phyloP scores from a whole-genome alignment of 2,329 filamentous ascomycete genomes.

The Scolecobasidium constrictum region DNA sequence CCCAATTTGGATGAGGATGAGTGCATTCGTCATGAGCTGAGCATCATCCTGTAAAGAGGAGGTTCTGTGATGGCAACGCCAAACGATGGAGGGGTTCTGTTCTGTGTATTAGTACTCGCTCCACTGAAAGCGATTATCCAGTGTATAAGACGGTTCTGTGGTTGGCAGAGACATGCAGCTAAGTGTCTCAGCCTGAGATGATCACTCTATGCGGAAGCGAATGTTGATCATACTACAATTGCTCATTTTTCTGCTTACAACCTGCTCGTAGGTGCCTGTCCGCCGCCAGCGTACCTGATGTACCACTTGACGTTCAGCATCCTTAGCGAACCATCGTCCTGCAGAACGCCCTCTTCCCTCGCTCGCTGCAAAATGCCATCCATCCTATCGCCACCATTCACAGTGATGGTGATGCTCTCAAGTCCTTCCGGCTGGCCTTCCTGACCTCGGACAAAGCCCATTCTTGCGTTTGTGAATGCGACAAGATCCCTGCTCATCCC shows the following conservation, averaged over 20 bases:
- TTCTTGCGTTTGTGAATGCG: conserved; percentile 21
- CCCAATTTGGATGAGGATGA: conserved; percentile 32
- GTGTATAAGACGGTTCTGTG: too few relatives aligned
- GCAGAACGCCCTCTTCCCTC: conserved; percentile 18
- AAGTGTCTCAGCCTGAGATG: too few relatives aligned
- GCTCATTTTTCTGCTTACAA: background rate
- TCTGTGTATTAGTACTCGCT: too few relatives aligned
- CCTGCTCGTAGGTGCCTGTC: background rate
- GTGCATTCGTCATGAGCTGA: background rate
- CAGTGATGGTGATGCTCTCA: conserved; percentile 27
- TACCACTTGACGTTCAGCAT: conserved; percentile 30
- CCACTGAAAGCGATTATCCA: too few relatives aligned
- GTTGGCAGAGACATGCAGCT: too few relatives aligned
- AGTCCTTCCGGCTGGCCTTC: conserved; percentile 25
- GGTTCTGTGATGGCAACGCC: too few relatives aligned
- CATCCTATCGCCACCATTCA: conserved; percentile 22
- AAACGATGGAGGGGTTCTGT: too few relatives aligned
- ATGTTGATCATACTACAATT: too few relatives aligned
- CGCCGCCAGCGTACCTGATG: conserved; percentile 17
- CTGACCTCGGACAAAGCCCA: conserved; percentile 25
- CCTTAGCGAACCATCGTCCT: conserved; percentile 21
- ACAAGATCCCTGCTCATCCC: conserved; percentile 13
- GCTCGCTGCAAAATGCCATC: conserved; percentile 23
- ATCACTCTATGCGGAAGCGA: too few relatives aligned
- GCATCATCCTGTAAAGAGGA: background rate